phyloP scores from a whole-genome alignment of 352 stramenopile genomes.

The Globisporangium nodosum region DNA sequence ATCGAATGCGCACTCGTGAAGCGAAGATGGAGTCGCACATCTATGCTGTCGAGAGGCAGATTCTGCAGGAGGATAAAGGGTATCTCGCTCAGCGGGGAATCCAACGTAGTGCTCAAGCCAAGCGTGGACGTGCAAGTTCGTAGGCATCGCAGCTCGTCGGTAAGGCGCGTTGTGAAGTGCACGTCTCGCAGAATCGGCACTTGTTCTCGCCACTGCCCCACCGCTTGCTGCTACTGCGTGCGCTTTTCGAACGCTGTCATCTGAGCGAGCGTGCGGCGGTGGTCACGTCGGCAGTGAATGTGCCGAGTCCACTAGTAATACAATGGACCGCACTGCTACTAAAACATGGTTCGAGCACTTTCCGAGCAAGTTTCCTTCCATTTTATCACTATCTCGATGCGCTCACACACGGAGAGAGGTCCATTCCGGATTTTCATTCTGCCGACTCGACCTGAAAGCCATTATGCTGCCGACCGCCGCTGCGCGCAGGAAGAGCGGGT shows the following conservation, averaged over 20 bases:
- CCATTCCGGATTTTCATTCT: neutral
- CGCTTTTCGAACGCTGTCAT: neutral
- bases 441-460: neutral
- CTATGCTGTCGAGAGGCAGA: no score
- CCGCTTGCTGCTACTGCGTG: neutral
- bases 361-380: no score
- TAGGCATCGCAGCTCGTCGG: slow-evolving; percentile 1
- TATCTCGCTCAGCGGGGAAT: no score
- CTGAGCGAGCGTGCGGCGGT: neutral
- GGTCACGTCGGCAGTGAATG: neutral
- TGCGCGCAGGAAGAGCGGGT: slow-evolving; percentile 16
- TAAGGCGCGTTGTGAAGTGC: neutral
- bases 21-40: no score
- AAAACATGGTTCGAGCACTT: no score
- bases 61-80: no score
- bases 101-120: no score
- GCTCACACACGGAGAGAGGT: neutral
- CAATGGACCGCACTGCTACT: neutral
- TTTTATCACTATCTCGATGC: no score
- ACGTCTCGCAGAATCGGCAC: neutral
- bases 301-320: neutral
- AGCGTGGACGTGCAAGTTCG: no score
- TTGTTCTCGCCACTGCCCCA: neutral
- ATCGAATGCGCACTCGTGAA: no score
- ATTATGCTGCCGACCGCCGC: slow-evolving; percentile 23